phyloP scores from a whole-genome alignment of 2,329 filamentous ascomycete genomes.

The Beauveria sp. region DNA sequence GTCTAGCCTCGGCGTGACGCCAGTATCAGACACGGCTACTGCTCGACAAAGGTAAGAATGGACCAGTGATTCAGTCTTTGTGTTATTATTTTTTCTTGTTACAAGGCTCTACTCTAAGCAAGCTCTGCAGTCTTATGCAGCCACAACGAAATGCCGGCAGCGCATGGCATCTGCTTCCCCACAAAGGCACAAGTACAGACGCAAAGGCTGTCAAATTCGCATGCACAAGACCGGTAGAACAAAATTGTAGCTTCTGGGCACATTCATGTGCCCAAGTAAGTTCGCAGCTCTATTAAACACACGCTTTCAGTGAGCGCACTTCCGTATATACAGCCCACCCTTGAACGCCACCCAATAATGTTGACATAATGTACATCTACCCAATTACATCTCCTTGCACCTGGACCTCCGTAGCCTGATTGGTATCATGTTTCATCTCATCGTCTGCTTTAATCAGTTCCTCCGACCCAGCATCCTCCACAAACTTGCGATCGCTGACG shows the following conservation, averaged over 20 bases:
- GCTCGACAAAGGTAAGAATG: no score
- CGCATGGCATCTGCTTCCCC: not conserved
- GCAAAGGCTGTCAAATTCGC: not conserved
- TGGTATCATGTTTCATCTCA: constrained; percentile 24
- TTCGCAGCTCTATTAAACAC: constrained; percentile 8
- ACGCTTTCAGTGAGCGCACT: not conserved
- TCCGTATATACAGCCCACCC: constrained; percentile 14
- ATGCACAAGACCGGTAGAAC: not conserved
- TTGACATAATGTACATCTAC: constrained; percentile 16
- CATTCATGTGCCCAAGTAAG: not conserved
- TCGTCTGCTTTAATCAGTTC: constrained; percentile 63
- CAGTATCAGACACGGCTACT: not conserved
- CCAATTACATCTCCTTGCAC: constrained; percentile 32
- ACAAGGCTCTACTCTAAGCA: no score
- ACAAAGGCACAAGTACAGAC: not conserved
- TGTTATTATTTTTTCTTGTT: no score
- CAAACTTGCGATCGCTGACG: constrained; percentile 83
- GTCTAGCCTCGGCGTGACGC: not conserved
- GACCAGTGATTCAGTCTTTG: no score
- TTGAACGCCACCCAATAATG: constrained; percentile 11
- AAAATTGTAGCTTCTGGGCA: not conserved
- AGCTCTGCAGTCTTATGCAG: no score
- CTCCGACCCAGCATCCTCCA: constrained; percentile 59
- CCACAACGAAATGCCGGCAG: not conserved
- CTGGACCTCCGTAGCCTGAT: constrained; percentile 30